These are phyloP conservation scores for Cladophialophora chaetospira DNA, from an alignment of 2,329 filamentous ascomycete genomes.

Conservation along the genomic window DNA sequence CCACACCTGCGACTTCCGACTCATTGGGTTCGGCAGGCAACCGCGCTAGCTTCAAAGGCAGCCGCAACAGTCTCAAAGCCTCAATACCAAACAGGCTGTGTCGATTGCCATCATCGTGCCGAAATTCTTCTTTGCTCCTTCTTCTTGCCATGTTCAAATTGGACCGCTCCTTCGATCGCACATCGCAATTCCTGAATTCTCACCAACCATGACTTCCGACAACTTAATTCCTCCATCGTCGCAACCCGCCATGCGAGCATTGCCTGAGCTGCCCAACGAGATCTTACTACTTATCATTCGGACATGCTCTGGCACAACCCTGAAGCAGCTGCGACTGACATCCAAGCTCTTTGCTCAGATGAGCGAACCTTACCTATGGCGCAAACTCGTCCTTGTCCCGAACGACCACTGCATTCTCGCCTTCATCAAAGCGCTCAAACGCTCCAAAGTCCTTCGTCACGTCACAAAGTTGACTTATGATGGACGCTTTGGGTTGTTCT, in stretches of 20 bases:
- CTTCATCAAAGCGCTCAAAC: conserved; percentile 19
- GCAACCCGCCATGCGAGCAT: neutral
- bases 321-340: conserved; percentile 28
- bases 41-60: conserved; percentile 15
- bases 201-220: conserved; percentile 4
- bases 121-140: neutral
- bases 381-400: conserved; percentile 25
- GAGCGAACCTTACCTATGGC: conserved; percentile 25
- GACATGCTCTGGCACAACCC: conserved; percentile 18
- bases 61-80: conserved; percentile 6
- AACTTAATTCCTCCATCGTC: neutral
- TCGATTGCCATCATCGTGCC: neutral
- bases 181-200: too few species aligned
- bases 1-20: neutral
- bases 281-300: conserved; percentile 27
- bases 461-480: conserved; percentile 26
- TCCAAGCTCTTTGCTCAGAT: conserved; percentile 25
- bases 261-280: conserved; percentile 28
- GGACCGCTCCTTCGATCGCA: too few species aligned
- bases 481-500: conserved; percentile 23
- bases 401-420: conserved; percentile 27
- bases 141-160: neutral
- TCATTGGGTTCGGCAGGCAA: conserved; percentile 17
- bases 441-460: conserved; percentile 20
- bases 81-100: conserved; percentile 15